A percentile compares a stretch with the other conserved stretches of the same genome.
phyloP scores from a whole-genome alignment of 2,329 filamentous ascomycete genomes.

The Fusarium proliferatum region DNA sequence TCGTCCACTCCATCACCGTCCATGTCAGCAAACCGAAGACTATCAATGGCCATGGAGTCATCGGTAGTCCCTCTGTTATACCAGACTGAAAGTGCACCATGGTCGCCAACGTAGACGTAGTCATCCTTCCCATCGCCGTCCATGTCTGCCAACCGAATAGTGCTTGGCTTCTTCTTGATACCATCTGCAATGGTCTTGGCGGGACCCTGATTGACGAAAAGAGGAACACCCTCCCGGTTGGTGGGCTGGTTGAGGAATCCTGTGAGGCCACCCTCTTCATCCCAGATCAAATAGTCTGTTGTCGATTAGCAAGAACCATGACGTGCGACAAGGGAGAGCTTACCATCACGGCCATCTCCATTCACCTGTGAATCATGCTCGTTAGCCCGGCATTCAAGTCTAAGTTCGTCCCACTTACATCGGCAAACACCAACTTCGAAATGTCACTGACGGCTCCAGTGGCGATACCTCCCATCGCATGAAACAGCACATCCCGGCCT shows the following conservation, averaged over 20 bases:
- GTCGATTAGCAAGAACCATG: fast-evolving
- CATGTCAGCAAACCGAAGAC: slow-evolving; percentile 17
- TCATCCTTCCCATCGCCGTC: slow-evolving; percentile 28
- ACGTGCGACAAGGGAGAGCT: fast-evolving
- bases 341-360: slow-evolving; percentile 19
- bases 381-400: background rate
- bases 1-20: slow-evolving; percentile 20
- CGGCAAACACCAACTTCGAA: background rate
- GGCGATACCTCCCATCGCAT: slow-evolving; percentile 2
- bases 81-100: slow-evolving; percentile 40
- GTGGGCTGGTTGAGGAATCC: slow-evolving; percentile 20
- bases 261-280: slow-evolving; percentile 3
- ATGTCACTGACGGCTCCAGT: background rate
- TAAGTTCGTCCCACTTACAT: background rate
- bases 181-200: slow-evolving; percentile 18
- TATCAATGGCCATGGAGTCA: slow-evolving; percentile 1
- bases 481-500: background rate
- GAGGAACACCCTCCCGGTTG: slow-evolving; percentile 8
- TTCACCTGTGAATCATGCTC: background rate
- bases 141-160: slow-evolving; percentile 38
- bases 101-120: slow-evolving; percentile 31
- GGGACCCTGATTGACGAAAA: background rate
- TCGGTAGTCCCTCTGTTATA: slow-evolving; percentile 7
- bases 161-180: slow-evolving; percentile 7
- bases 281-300: slow-evolving; percentile 22